A percentile compares a stretch with the other conserved stretches of the same genome.
phyloP scores from a whole-genome alignment of 768 basidiomycete genomes.

The button mushroom (Agaricus bisporus) region DNA sequence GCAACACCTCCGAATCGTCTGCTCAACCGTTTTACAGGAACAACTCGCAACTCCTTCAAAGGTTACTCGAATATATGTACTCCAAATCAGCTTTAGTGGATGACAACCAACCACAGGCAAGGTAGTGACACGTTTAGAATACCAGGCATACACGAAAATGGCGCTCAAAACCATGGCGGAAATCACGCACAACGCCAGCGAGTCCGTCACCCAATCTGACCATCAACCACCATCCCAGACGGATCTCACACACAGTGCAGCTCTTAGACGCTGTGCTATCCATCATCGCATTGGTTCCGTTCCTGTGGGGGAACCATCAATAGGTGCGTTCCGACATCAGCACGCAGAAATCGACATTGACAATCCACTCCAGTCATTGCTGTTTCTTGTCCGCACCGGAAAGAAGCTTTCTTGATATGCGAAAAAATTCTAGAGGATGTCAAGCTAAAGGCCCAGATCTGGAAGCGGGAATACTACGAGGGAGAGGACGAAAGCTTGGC shows the following conservation, averaged over 20 bases:
- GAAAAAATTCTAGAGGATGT: constrained; percentile 84
- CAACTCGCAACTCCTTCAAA: constrained; percentile 81
- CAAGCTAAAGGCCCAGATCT: constrained; percentile 79
- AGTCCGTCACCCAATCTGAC: constrained; percentile 35
- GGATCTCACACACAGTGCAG: constrained; percentile 16
- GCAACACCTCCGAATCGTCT: not conserved
- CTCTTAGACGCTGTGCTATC: constrained; percentile 55
- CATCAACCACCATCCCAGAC: constrained; percentile 25
- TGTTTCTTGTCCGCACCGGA: constrained; percentile 79
- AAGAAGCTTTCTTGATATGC: constrained; percentile 73
- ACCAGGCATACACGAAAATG: constrained; percentile 77
- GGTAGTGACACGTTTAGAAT: constrained; percentile 66
- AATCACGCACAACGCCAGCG: constrained; percentile 45
- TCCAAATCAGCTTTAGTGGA: not conserved
- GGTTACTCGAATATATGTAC: constrained; percentile 31
- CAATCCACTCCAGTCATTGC: constrained; percentile 51
- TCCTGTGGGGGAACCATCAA: constrained; percentile 74
- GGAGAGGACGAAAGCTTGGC: constrained; percentile 56
- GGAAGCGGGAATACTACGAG: constrained; percentile 89
- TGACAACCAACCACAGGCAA: constrained; percentile 41
- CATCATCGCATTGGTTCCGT: constrained; percentile 77
- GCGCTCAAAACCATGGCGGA: constrained; percentile 72
- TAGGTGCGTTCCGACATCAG: constrained; percentile 31
- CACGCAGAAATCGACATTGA: not conserved
- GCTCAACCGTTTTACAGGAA: constrained; percentile 28